Conservation (phyloP, 2,329 filamentous ascomycete species). For the Phialophora tarda region DNA sequence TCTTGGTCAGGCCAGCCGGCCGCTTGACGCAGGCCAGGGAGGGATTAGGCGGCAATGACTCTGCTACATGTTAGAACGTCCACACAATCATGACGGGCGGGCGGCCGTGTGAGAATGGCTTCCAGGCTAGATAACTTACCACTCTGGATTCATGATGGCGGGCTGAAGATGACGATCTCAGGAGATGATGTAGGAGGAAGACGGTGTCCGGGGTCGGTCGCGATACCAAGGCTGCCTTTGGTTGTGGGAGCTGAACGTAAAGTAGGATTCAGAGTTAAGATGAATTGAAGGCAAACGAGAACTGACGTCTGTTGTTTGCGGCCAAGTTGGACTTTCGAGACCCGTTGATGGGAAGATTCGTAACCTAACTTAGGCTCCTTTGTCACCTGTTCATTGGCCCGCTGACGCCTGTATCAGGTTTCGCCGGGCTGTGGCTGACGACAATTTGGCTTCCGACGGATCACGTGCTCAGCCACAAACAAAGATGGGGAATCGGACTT, state of each 20-base stretch:
- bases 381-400: constrained; percentile 15
- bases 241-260: constrained; percentile 11
- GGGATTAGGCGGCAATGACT: constrained; percentile 16
- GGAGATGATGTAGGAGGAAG: constrained; percentile 6
- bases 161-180: constrained; percentile 9
- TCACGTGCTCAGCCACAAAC: constrained; percentile 20
- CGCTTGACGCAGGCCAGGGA: not conserved
- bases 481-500: not conserved
- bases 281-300: constrained; percentile 16
- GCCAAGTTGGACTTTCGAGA: constrained; percentile 23
- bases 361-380: constrained; percentile 17
- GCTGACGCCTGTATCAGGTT: constrained; percentile 18
- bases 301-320: constrained; percentile 20
- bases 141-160: constrained; percentile 57
- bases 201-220: not conserved
- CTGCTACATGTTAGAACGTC: constrained; percentile 15
- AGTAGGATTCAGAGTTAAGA: constrained; percentile 1
- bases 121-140: constrained; percentile 45
- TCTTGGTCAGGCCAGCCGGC: not conserved
- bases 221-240: not conserved
- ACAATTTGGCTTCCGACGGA: not conserved
- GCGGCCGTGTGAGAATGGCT: constrained; percentile 14
- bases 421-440: constrained; percentile 12
- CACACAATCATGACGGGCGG: not conserved
- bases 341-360: constrained; percentile 14